These are phyloP conservation scores for Fusarium sp. DNA, from an alignment of 2,329 filamentous ascomycete genomes.

Conservation along the genomic window DNA sequence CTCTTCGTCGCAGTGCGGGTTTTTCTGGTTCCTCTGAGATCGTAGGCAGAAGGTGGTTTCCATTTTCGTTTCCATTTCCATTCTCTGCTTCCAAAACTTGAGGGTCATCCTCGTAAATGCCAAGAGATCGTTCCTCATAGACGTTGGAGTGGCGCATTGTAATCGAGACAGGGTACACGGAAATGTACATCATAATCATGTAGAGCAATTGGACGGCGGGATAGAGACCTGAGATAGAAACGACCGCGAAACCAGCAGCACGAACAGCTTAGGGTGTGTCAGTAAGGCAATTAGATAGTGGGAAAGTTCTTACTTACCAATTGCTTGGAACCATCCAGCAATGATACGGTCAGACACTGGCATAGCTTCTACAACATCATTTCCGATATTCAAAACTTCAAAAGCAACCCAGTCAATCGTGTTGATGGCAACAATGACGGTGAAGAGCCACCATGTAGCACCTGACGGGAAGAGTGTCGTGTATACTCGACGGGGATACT, in stretches of 20 bases:
- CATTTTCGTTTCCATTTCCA: conserved; percentile 1
- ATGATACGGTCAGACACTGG: conserved; percentile 64
- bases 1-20: conserved; percentile 30
- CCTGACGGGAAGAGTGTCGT: conserved; percentile 71
- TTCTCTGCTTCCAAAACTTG: conserved; percentile 40
- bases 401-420: conserved; percentile 72
- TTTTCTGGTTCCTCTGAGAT: conserved; percentile 44
- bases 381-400: conserved; percentile 71
- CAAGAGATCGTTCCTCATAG: conserved; percentile 75
- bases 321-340: conserved; percentile 72
- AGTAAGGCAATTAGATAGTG: not conserved
- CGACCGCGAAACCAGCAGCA: conserved; percentile 72
- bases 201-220: conserved; percentile 69
- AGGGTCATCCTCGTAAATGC: conserved; percentile 60
- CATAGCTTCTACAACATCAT: conserved; percentile 62
- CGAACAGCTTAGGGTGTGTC: conserved; percentile 60
- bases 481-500: conserved; percentile 67
- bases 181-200: conserved; percentile 74
- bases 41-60: conserved; percentile 14
- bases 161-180: conserved; percentile 69
- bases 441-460: conserved; percentile 73
- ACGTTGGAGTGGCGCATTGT: conserved; percentile 75
- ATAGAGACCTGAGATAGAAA: conserved; percentile 64
- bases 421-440: conserved; percentile 68
- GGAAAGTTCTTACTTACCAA: conserved; percentile 51